Conservation (phyloP, 1,284 basidiomycete species). For the Paramarasmius palmivorus region DNA sequence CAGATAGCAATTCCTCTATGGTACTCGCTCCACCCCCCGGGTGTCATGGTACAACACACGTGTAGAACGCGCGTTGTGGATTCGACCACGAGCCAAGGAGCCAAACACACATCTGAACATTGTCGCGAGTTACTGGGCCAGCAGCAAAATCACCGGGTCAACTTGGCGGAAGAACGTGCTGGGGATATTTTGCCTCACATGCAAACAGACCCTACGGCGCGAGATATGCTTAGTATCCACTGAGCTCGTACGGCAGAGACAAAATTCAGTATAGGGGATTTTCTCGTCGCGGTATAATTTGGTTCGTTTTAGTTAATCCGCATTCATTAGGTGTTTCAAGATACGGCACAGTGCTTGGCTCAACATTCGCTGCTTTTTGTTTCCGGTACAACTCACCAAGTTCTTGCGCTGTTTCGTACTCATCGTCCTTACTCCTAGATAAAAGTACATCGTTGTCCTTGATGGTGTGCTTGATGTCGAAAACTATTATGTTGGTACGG, state of each 20-base stretch:
- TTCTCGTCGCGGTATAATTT: slow-evolving; percentile 36
- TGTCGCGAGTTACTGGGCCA: slow-evolving; percentile 20
- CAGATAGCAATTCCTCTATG: slow-evolving; percentile 14
- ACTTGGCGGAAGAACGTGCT: slow-evolving; percentile 31
- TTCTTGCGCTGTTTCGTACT: background rate
- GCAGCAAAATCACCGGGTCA: slow-evolving; percentile 31
- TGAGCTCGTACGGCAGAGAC: slow-evolving; percentile 41
- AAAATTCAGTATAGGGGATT: slow-evolving; percentile 56
- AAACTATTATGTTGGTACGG: slow-evolving; percentile 31
- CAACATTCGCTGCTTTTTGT: slow-evolving; percentile 48
- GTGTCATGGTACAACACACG: slow-evolving; percentile 32
- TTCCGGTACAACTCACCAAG: slow-evolving; percentile 44
- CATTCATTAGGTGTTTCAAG: slow-evolving; percentile 17
- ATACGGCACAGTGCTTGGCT: slow-evolving; percentile 47
- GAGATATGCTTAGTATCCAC: slow-evolving; percentile 51
- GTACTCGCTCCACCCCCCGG: slow-evolving; percentile 33
- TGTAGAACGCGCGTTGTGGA: slow-evolving; percentile 32
- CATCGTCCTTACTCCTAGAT: slow-evolving; percentile 29
- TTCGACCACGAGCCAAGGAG: too few species aligned
- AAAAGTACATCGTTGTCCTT: slow-evolving; percentile 39
- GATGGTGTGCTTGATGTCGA: slow-evolving; percentile 34
- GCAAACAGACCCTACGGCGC: slow-evolving; percentile 44
- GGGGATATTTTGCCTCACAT: slow-evolving; percentile 35
- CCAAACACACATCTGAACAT: slow-evolving; percentile 23
- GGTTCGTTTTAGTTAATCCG: background rate